These are phyloP conservation scores for Eucalyptus curtisii DNA, from an alignment of 345 rosid species.

Conservation along the genomic window DNA sequence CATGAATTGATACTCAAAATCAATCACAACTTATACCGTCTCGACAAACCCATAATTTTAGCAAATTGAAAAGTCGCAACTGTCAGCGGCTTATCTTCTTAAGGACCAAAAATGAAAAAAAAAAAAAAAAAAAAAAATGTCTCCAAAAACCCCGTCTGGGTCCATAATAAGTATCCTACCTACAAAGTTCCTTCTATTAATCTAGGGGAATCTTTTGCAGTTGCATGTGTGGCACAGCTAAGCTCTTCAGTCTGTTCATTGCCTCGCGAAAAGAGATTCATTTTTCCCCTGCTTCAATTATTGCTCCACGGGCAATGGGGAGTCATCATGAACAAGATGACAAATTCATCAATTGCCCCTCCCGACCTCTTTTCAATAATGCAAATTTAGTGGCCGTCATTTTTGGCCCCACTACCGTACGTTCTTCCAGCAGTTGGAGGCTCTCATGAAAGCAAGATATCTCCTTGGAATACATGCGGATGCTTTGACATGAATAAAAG, in stretches of 20 bases:
- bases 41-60: fast-evolving
- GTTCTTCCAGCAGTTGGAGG: not conserved
- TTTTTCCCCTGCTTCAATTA: not conserved
- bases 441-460: not conserved
- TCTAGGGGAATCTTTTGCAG: not conserved
- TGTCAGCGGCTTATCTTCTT: not conserved
- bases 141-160: not conserved
- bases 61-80: not conserved
- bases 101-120: not conserved
- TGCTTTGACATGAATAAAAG: not conserved
- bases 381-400: not conserved
- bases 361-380: not conserved
- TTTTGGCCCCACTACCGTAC: not conserved
- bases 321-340: not conserved
- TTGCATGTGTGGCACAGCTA: not conserved
- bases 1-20: not conserved
- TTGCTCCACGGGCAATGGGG: not conserved
- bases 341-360: not conserved
- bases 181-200: not conserved
- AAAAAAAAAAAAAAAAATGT: not conserved
- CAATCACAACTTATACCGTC: not conserved
- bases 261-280: not conserved
- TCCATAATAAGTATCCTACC: not conserved
- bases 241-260: not conserved
- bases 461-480: not conserved